Evolutionary conservation across 2,329 filamentous ascomycete genomes (phyloP), one percentile per base, ranked within the genome.

Genomic region (Bipolaris zeicola): DNA sequence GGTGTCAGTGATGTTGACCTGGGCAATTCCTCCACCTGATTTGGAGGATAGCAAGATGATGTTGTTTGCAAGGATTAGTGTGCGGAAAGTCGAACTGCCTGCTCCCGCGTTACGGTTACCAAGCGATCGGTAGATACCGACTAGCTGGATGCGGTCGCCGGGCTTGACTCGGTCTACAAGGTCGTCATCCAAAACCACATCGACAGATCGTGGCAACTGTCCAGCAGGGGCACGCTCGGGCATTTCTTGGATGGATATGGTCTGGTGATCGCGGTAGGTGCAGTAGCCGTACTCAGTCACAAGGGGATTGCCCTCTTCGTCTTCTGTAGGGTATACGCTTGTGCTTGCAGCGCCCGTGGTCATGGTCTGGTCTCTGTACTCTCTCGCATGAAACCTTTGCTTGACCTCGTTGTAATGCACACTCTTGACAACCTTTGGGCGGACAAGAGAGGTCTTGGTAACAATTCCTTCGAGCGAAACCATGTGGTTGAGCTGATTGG

Each of bases 241-340:
- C 95, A 99, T 99, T 80, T 99, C 95, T 78, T 99, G 95, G 64
- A 99, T 97, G 0, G 94, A 97, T 58, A 99, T 92, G 14, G 91
- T 96, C 77, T 99, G 95, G 74, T 99, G 95, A 75, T 99, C 95
- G 71, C 94, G 86, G 78, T 97, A 99, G 48, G 90, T 95, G 75
- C 89, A 96, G 79, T 96, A 94, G 22, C 95, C 95, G 75, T 98
- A 99, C 74, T 99, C 95, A 3, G 95, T 99, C 56, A 92, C 86
- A 18, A 99, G 83, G 79, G 94, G 90, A 72, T 98, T 96, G 60
- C 93, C 92, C 8, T 96, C 88, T 39, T 94, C 92, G 71, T 98
- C 94, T 72, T 96, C 90, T 64, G 93, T 92, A 5, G 94, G 94
- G 73, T 98, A 98, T 8, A 97, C 92, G 69, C 92, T 96, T 41